Evolutionary conservation across 2,329 filamentous ascomycete species (phyloP).

Genomic region (Penicillium sp.): DNA sequence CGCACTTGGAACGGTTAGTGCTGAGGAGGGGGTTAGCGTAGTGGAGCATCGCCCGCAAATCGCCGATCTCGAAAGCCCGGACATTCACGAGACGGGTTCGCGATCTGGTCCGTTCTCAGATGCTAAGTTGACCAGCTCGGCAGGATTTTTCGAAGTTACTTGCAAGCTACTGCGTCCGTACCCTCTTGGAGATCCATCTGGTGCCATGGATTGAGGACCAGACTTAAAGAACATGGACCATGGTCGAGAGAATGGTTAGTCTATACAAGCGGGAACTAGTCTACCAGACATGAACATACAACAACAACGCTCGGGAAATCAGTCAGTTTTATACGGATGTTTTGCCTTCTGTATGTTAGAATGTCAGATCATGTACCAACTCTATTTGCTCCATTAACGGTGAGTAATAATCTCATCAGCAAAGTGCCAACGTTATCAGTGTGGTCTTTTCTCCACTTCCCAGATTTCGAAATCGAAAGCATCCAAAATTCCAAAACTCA

Average conservation of each 20-base stretch:
- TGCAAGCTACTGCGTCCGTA: conserved; percentile 2
- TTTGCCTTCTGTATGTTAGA: background rate
- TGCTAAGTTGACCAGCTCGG: conserved; percentile 19
- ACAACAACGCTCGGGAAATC: background rate
- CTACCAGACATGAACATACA: background rate
- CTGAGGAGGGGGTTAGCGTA: background rate
- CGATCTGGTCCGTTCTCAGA: conserved; percentile 29
- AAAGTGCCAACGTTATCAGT: background rate
- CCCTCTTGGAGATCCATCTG: conserved; percentile 1
- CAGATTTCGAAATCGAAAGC: too few relatives aligned
- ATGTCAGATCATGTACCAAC: background rate
- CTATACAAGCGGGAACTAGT: background rate
- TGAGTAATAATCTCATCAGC: background rate
- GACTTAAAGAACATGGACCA: background rate
- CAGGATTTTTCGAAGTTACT: conserved; percentile 7
- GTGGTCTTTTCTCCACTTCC: too few relatives aligned
- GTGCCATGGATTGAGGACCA: conserved; percentile 1
- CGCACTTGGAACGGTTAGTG: background rate
- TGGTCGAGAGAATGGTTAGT: background rate
- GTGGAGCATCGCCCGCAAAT: conserved; percentile 26
- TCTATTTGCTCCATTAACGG: background rate
- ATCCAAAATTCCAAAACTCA: background rate
- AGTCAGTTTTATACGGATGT: background rate
- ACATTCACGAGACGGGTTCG: conserved; percentile 14
- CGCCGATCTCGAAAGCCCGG: conserved; percentile 25